Percentiles rank a stretch among this genome's conserved stretches.
Evolutionary conservation across 1,284 basidiomycete genomes (phyloP).

Genomic region (Erythrobasidium hasegawianum): DNA sequence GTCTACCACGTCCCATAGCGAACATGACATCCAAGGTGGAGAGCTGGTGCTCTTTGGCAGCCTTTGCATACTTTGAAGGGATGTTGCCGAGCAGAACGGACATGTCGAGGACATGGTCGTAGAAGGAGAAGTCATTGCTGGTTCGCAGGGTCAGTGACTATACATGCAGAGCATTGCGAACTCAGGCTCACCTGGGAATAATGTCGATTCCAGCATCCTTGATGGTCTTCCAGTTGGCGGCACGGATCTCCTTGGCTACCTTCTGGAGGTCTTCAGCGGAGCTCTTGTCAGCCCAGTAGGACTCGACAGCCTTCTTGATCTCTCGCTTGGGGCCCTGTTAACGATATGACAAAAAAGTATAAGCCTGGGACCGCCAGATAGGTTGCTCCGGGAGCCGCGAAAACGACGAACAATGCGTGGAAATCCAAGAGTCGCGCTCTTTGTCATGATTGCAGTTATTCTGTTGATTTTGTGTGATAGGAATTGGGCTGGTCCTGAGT

Average conservation of each 20-base stretch:
- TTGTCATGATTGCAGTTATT: conserved; percentile 36
- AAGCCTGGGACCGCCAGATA: conserved; percentile 19
- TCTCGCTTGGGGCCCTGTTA: conserved; percentile 79
- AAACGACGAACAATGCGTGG: conserved; percentile 69
- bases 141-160: neutral
- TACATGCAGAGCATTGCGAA: conserved; percentile 26
- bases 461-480: neutral
- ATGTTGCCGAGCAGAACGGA: conserved; percentile 95
- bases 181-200: conserved; percentile 73
- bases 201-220: conserved; percentile 85
- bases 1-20: conserved; percentile 98
- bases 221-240: conserved; percentile 83
- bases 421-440: conserved; percentile 89
- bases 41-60: conserved; percentile 57
- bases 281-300: conserved; percentile 91
- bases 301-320: conserved; percentile 97
- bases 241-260: conserved; percentile 81
- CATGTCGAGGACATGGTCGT: conserved; percentile 98
- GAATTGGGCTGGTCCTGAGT: neutral
- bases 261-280: conserved; percentile 84
- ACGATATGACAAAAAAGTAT: conserved; percentile 5
- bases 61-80: conserved; percentile 87
- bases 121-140: conserved; percentile 96
- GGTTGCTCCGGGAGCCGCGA: neutral
- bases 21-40: conserved; percentile 93